phyloP scores from a whole-genome alignment of 2,329 filamentous ascomycete genomes.

The Monosporascus sp. region DNA sequence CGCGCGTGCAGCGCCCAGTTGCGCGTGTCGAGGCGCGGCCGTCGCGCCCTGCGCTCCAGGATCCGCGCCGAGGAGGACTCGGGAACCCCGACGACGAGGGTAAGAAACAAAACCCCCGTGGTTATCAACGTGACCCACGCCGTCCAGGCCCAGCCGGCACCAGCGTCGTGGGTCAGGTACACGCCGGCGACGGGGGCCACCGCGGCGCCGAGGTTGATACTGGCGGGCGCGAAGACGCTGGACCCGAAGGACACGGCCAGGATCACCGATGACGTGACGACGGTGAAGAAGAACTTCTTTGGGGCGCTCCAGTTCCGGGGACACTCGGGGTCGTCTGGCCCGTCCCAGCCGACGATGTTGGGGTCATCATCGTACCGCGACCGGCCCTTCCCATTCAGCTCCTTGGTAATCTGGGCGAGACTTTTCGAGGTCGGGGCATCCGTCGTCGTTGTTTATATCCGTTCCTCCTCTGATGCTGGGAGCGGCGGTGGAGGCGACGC shows the following conservation, averaged over 20 bases:
- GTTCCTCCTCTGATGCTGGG: neutral
- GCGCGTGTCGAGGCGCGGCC: constrained; percentile 39
- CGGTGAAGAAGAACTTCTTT: constrained; percentile 10
- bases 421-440: neutral
- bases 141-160: constrained; percentile 47
- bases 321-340: constrained; percentile 10
- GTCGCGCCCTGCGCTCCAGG: constrained; percentile 40
- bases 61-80: constrained; percentile 46
- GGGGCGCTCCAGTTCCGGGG: constrained; percentile 10
- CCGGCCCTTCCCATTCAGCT: neutral
- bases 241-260: constrained; percentile 12
- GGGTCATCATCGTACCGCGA: neutral
- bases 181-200: constrained; percentile 9
- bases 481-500: neutral
- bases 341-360: constrained; percentile 11
- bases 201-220: constrained; percentile 13
- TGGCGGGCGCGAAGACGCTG: constrained; percentile 12
- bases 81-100: constrained; percentile 35
- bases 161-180: constrained; percentile 1
- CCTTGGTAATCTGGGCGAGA: neutral
- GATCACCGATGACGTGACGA: constrained; percentile 8
- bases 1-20: constrained; percentile 26
- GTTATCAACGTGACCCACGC: constrained; percentile 50
- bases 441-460: neutral
- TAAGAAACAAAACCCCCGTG: constrained; percentile 32